phyloP scores from a whole-genome alignment of 2,329 filamentous ascomycete species.

The Taxawa tesnikishii region DNA sequence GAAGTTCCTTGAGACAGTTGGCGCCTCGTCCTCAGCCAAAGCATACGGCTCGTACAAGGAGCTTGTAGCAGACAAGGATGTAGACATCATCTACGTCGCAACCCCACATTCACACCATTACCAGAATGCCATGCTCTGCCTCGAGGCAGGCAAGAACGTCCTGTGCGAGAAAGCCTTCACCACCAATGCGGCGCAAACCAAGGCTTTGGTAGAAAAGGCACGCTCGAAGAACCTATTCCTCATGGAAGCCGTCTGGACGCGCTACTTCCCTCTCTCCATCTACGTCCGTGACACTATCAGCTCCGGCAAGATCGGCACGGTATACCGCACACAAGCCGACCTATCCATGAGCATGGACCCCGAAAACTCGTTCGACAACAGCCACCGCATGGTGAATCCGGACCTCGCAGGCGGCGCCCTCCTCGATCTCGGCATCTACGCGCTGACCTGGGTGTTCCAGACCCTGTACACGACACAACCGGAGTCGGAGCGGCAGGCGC shows the following conservation, averaged over 20 bases:
- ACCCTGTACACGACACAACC: slow-evolving; percentile 72
- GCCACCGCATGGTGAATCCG: slow-evolving; percentile 69
- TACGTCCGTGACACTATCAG: slow-evolving; percentile 56
- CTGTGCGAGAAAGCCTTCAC: slow-evolving; percentile 88
- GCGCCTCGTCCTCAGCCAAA: slow-evolving; percentile 54
- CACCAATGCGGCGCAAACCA: slow-evolving; percentile 66
- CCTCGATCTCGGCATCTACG: slow-evolving; percentile 79
- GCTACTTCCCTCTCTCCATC: slow-evolving; percentile 75
- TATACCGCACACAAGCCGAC: slow-evolving; percentile 46
- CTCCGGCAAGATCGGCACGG: slow-evolving; percentile 40
- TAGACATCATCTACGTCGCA: slow-evolving; percentile 81
- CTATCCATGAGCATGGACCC: slow-evolving; percentile 47
- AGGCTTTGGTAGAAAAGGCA: slow-evolving; percentile 59
- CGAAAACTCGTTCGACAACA: slow-evolving; percentile 46
- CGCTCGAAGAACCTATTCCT: slow-evolving; percentile 58
- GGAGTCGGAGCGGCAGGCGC: slow-evolving; percentile 48
- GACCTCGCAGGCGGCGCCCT: slow-evolving; percentile 73
- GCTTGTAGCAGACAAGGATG: slow-evolving; percentile 62
- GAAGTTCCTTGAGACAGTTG: slow-evolving; percentile 59
- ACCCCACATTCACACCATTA: slow-evolving; percentile 91
- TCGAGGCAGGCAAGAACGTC: slow-evolving; percentile 76
- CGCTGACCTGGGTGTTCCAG: slow-evolving; percentile 84
- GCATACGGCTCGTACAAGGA: slow-evolving; percentile 74
- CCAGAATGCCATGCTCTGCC: slow-evolving; percentile 75
- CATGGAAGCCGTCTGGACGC: slow-evolving; percentile 77